Base-by-base conservation (phyloP, 208 protist species). In the Naegleria lovaniensis region DNA sequence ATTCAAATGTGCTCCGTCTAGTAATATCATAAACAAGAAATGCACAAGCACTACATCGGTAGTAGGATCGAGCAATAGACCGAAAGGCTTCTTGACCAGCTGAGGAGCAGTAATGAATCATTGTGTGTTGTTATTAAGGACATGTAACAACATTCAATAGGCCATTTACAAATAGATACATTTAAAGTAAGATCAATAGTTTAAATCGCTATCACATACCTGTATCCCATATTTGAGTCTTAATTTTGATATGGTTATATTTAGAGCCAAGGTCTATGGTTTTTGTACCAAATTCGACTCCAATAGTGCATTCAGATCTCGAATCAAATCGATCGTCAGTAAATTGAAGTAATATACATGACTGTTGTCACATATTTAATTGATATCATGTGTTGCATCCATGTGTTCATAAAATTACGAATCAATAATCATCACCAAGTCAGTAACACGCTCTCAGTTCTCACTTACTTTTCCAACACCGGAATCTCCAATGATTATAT, bases 191-290 rank as follows among this genome's bases (percentile, higher is more conserved):
- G n/a, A n/a, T n/a, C n/a, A n/a, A n/a, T n/a, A n/a, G n/a, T n/a
- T n/a, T n/a, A n/a, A n/a, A n/a, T n/a, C n/a, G n/a, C n/a, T n/a
- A 95, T 9, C 96, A 95, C 0, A 96, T 95, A 15, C 98, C 43
- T 48, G 43, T 99, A 92, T 99, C 98, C 98, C 99, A 99, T 85
- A 99, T 99, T 90, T 99, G 98, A 25, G 99, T 95, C 94, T 99
- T 99, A 29, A 99, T 96, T 91, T 96, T 95, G 6, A 67, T 29
- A 29, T 67, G 55, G 19, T 67, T 67, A 67, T 67, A 67, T 91
- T 99, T 98, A 85, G 94, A 92, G 48, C 98, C 95, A 55, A 99
- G 96, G 11, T 94, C 94, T 83, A 99, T 95, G 89, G 97, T 97
- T 59, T 98, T 95, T 0, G 98, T 97, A n/a, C 98, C 99, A 93